Evolutionary conservation across 306 rosid genomes (phyloP).

Genomic region (Pterocarpus macrocarpus): DNA sequence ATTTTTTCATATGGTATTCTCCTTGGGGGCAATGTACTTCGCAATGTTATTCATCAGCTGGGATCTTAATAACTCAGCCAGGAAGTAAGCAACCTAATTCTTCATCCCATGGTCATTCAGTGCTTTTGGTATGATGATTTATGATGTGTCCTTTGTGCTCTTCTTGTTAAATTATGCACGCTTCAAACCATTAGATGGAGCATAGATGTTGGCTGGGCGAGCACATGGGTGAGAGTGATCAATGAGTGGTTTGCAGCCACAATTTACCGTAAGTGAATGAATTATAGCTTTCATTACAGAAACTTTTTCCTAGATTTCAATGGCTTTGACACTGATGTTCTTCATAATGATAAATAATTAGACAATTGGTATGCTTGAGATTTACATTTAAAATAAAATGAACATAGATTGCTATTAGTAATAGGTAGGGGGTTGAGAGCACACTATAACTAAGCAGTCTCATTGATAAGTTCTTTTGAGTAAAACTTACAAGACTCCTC

Average conservation of each 20-base stretch:
- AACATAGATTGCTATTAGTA: neutral
- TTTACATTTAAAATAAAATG: neutral
- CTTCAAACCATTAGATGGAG: slow-evolving; percentile 76
- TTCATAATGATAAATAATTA: neutral
- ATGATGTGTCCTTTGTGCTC: slow-evolving; percentile 16
- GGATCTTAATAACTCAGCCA: slow-evolving; percentile 83
- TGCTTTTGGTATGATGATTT: slow-evolving; percentile 6
- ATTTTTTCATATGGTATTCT: slow-evolving; percentile 82
- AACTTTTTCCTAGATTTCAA: neutral
- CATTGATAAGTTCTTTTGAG: neutral
- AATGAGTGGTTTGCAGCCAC: slow-evolving; percentile 96
- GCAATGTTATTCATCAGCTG: slow-evolving; percentile 95
- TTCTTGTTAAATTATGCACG: slow-evolving; percentile 1
- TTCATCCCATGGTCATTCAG: neutral
- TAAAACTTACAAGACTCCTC: too few species aligned
- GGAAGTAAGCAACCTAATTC: slow-evolving; percentile 57
- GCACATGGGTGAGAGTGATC: slow-evolving; percentile 84
- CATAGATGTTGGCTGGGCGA: slow-evolving; percentile 93
- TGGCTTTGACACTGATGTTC: neutral
- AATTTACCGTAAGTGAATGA: slow-evolving; percentile 70
- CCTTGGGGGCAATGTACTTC: slow-evolving; percentile 91
- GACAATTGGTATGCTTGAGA: neutral
- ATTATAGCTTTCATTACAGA: neutral
- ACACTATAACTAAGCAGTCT: neutral
- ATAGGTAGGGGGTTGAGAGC: neutral